Percentiles rank a stretch among this genome's conserved stretches.
phyloP scores from a whole-genome alignment of 192 early-diverging fungal species.

The Geranomyces variabilis region DNA sequence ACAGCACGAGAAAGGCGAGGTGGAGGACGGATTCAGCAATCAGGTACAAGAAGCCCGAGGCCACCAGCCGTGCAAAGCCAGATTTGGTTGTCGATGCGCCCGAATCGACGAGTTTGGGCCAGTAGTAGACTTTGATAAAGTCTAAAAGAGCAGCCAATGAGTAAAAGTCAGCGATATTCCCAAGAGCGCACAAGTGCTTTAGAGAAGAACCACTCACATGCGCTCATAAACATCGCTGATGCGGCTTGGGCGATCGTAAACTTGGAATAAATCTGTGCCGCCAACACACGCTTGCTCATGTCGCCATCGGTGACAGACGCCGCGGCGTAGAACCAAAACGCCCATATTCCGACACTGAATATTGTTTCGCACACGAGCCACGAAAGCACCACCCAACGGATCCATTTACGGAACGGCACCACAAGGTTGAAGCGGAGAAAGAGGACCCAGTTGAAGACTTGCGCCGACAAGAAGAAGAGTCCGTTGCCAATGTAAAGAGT shows the following conservation, averaged over 20 bases:
- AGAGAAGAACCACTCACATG: conserved; percentile 12
- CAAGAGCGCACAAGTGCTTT: no score
- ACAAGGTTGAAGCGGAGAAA: conserved; percentile 30
- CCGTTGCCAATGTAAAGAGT: conserved; percentile 24
- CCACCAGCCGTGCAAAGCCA: conserved; percentile 4
- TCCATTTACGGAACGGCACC: conserved; percentile 10
- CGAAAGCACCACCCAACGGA: background rate
- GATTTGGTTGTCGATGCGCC: background rate
- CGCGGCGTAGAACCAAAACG: conserved; percentile 19
- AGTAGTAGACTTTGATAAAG: conserved; percentile 24
- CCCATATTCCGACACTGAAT: conserved; percentile 1
- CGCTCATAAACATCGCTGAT: conserved; percentile 17
- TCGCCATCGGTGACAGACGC: background rate
- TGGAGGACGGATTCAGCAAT: conserved; percentile 19
- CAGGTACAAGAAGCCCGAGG: conserved; percentile 13
- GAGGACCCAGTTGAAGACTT: conserved; percentile 32
- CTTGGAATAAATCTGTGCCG: conserved; percentile 5
- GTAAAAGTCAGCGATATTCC: no score
- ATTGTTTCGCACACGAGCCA: conserved; percentile 25
- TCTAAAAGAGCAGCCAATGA: no score
- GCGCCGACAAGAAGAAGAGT: conserved; percentile 1
- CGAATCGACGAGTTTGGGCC: conserved; percentile 5
- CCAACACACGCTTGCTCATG: background rate
- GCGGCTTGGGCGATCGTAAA: conserved; percentile 18
- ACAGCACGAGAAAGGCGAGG: background rate